Evolutionary conservation across 176 grass and related monocot species (phyloP), one percentile per base, ranked within the genome.

Genomic region (Cenchrus fungigraminus): DNA sequence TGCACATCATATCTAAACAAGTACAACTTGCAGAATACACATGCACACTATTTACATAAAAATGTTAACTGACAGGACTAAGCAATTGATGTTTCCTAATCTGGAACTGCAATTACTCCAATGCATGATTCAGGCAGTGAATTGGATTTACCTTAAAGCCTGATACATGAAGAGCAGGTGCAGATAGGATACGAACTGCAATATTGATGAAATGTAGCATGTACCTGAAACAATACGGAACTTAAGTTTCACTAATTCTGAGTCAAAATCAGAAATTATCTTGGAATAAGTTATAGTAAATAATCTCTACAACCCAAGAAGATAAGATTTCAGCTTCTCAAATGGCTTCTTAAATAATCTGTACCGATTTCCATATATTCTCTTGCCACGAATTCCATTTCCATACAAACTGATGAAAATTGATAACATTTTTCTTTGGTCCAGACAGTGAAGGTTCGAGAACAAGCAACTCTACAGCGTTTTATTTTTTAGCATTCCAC

Each of bases 111-210:
- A 3, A 74, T 63, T 72, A 84, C 34, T 66, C 50, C 25, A 76
- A 59, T n/a, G 32, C 40, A 28, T 20, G 65, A 10, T 56, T 60
- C 20, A 10, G 69, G 17, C 69, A 71, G 44, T 31, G 49, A 65
- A 64, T 58, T 76, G 60, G 57, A 88, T 83, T 94, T 89, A 99
- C 97, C 91, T 92, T 94, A 89, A 99, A 99, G 74, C 97, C 97
- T 29, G 93, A 89, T 91, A 92, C 82, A 86, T 99, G 94, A 87
- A 99, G 97, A 68, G 85, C 67, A 69, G 97, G 97, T 65, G 94
- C 97, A 9, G 91, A 87, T 84, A 99, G 86, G 82, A 84, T 90
- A 87, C 88, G 91, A 50, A 99, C 87, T 86, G 85, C 82, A 65
- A 99, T 87, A 83, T 92, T 99, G 80, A 99, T 69, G 28, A 96